Conservation (phyloP, 2,329 filamentous ascomycete species). For the Teratosphaeria nubilosa region DNA sequence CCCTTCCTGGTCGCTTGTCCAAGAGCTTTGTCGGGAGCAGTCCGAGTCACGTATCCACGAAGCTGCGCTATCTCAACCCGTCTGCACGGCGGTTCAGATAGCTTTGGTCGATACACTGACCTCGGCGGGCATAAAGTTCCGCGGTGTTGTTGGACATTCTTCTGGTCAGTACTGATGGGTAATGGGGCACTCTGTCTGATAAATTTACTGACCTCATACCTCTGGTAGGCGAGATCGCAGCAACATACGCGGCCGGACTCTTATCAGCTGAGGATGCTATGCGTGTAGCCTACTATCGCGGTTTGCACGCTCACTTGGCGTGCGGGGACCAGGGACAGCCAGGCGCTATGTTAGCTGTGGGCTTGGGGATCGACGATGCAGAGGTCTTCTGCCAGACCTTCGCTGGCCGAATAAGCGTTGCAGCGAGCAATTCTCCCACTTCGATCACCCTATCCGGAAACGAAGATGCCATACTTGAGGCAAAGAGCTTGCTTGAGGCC, state of each 20-base stretch:
- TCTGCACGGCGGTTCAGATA: constrained; percentile 47
- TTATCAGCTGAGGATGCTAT: constrained; percentile 11
- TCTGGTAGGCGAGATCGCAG: constrained; percentile 27
- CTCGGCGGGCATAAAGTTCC: constrained; percentile 11
- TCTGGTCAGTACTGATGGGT: no score
- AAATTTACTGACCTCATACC: no score
- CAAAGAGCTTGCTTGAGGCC: neutral
- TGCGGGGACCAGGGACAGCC: neutral
- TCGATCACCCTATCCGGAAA: neutral
- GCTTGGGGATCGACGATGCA: neutral
- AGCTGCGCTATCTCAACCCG: constrained; percentile 38
- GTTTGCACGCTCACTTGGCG: neutral
- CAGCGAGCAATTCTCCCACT: neutral
- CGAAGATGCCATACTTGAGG: neutral
- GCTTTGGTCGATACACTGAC: constrained; percentile 35
- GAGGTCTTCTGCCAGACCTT: neutral
- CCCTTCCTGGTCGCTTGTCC: neutral
- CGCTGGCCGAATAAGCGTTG: neutral
- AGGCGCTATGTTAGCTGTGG: neutral
- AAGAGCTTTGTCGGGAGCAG: constrained; percentile 8
- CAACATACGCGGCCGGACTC: constrained; percentile 20
- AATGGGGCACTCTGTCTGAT: no score
- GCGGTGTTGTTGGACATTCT: constrained; percentile 22
- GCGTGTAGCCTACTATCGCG: constrained; percentile 17
- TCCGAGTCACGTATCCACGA: constrained; percentile 6